Base-by-base conservation (phyloP, 2,329 filamentous ascomycete species). In the Westerdykella aurantiaca region DNA sequence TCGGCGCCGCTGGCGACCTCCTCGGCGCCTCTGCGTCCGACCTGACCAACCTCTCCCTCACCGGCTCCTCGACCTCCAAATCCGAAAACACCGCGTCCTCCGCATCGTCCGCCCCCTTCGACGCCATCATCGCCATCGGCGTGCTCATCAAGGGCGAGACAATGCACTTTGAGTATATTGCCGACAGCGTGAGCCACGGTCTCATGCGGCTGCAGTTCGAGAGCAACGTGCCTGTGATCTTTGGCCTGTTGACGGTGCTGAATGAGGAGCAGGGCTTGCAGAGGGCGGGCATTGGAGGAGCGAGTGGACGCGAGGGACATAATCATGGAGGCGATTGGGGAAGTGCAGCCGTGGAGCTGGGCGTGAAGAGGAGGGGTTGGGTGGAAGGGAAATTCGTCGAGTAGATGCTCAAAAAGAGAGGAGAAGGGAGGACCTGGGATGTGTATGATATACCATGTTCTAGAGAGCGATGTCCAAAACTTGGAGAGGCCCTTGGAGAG, bases 101-200 rank as follows among this genome's bases (percentile, higher is more conserved):
- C n/a, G 50, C 49, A 12, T 54, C 54, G 12, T 55, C 53, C 44
- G 55, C 59, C 74, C 81, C 88, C 16, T 97, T 97, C 60, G 91
- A 97, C 64, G 93, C 93, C 50, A 82, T 98, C 51, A 90, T 98
- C 54, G 89, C 93, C 42, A 86, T 98, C 55, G 93, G 93, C 44
- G 90, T 95, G 44, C 80, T 98, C 48, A 96, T 98, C 73, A 98
- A 98, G 75, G 93, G 93, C 67, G 87, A 95, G 71, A 97, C 93
- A 6, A 96, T 96, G 89, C 93, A 98, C 72, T 98, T 98, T 63
- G 93, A 98, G 72, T 97, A 98, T 73, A 98, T 98, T 59, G 80
- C 90, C 34, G 93, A 97, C 52, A 81, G 88, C 34, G 89, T 94
- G 6, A 88, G 83, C 45, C 88, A 95, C 49, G 93, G 88, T 6